Conservation (phyloP, 2,329 filamentous ascomycete species). For the Graphium sp. region DNA sequence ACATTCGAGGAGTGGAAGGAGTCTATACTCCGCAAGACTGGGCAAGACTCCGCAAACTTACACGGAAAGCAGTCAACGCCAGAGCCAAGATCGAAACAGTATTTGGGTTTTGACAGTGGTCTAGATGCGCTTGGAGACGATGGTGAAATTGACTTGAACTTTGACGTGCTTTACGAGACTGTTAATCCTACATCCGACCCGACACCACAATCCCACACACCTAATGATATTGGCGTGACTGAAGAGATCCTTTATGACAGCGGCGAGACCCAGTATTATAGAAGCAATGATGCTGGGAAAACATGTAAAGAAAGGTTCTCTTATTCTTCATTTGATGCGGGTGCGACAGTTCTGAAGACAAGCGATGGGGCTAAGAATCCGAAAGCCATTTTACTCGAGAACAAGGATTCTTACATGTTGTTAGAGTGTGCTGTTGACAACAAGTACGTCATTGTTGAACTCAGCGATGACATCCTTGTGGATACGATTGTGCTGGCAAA, state of each 20-base stretch:
- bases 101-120: constrained; percentile 51
- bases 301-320: constrained; percentile 98
- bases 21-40: constrained; percentile 72
- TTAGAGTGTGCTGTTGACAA: constrained; percentile 75
- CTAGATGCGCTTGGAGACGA: constrained; percentile 75
- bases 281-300: constrained; percentile 86
- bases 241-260: constrained; percentile 28
- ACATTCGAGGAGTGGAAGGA: constrained; percentile 99
- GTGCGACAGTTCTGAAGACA: constrained; percentile 82
- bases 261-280: constrained; percentile 34
- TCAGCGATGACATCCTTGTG: constrained; percentile 73
- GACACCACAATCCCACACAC: constrained; percentile 6
- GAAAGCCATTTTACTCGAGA: constrained; percentile 80
- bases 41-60: constrained; percentile 45
- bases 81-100: too few species aligned
- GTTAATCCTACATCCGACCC: constrained; percentile 9
- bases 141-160: constrained; percentile 55
- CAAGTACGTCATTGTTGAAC: constrained; percentile 88
- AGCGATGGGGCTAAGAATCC: constrained; percentile 75
- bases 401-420: constrained; percentile 97
- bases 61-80: constrained; percentile 16
- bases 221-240: constrained; percentile 8
- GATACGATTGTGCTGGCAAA: constrained; percentile 96
- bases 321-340: constrained; percentile 93
- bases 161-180: constrained; percentile 29